Base-by-base conservation (phyloP, 768 basidiomycete species). In the Tubosaeta sp. region DNA sequence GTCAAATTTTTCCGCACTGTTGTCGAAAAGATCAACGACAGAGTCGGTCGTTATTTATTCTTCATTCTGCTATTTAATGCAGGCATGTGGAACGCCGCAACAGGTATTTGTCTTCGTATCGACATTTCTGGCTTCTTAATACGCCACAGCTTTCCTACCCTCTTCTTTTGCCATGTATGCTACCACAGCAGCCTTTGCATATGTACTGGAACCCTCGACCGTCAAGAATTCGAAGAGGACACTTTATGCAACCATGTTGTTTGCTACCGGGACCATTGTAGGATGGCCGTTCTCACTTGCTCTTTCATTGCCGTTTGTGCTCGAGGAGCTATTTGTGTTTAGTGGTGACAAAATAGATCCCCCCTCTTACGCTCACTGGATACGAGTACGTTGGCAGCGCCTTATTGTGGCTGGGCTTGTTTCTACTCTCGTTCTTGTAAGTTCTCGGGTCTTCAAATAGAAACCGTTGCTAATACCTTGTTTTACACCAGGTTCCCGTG, bases 271-370 rank as follows among this genome's bases (percentile, higher is more conserved):
- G 6, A 90, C 84, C 2, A 80, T 98, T 44, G 80, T 97, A 30
- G 96, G 95, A 6, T 99, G 96, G 96, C 96, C 96, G 6, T 99
- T 99, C 66, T 77, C 90, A n/a, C 76, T 93, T 16, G 84, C 90
- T 1, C 76, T 97, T 7, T 82, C 90, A 0, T 70, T 96, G 13
- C 96, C 96, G 1, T 94, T 95, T 59, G 82, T 94, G 12, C 67
- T 90, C 41, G 96, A 98, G 66, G 92, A 98, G 65, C 72, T 97
- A 19, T 88, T 93, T 61, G 66, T 94, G 21, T 80, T 74, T 48
- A 84, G 87, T 34, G 79, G 76, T 8, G 94, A 96, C 59, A 67
- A 68, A 34, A 82, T 87, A 24, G 64, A 78, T 27, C 61, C 78
- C 4, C 69, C 75, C 41, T 65, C 66, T 24, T 73, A 67, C 35